Base-by-base conservation (phyloP, 164 flowering plant species). In the Dillenia turbinata region DNA sequence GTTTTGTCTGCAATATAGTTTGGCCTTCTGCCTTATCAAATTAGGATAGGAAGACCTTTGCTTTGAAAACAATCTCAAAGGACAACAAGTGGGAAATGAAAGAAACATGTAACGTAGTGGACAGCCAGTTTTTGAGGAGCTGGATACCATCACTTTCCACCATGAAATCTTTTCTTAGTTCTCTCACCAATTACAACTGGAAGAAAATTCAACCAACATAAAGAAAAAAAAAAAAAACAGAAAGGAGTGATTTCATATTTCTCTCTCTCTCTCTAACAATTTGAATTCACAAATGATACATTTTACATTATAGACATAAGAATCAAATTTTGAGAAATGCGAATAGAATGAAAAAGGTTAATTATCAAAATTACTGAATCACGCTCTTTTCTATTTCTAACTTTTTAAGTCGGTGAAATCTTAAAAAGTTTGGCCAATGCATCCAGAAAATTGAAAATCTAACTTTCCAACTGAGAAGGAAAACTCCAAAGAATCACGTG, bases 401-500 rank as follows among this genome's bases (percentile, higher is more conserved):
- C 9, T 17, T 40, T 51, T 56, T 7, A 43, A 51, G 2, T 26
- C 40, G 2, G 40, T 5, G 40, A 33, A 33, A 33, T 33, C 40
- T 4, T 6, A 33, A 33, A 45, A n/a, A 52, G 43, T 60, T 69
- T 57, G 72, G 77, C 73, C 75, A 75, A 73, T 60, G 63, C 22
- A 66, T 60, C 24, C 62, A 67, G 63, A 54, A 58, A 70, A 75
- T 66, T 72, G 56, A 62, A 66, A 70, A 64, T 70, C 71, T 55
- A 72, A 33, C 40, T 68, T 60, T 76, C 15, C 47, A 63, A 60
- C 61, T 46, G 56, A 66, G 71, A 77, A 66, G 71, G 75, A 77
- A 66, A 71, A 69, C 49, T 69, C 71, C 77, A 63, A 70, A 71
- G 46, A 60, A 63, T 73, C 83, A 80, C 81, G 81, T 83, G 81